Percentiles rank a stretch among this genome's conserved stretches.
Evolutionary conservation across 2,329 filamentous ascomycete species (phyloP).

Genomic region (Knoxdaviesia capensis): DNA sequence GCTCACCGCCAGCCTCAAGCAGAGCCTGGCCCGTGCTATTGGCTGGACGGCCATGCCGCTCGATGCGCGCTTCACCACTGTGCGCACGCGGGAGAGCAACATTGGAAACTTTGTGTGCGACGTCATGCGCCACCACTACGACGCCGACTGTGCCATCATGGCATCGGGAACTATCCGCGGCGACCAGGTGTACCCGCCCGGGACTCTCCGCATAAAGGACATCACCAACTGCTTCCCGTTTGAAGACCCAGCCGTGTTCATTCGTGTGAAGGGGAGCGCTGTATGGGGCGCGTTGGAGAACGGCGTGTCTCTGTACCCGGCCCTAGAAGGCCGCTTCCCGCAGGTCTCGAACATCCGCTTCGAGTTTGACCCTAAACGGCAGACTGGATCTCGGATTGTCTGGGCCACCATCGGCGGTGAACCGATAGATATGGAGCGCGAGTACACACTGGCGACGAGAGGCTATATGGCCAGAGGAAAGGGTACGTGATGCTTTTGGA

Average conservation of each 20-base stretch:
- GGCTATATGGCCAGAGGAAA: constrained; percentile 83
- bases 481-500: constrained; percentile 12
- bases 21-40: constrained; percentile 62
- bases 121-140: constrained; percentile 69
- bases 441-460: constrained; percentile 58
- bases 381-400: constrained; percentile 40
- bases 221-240: constrained; percentile 85
- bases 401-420: constrained; percentile 39
- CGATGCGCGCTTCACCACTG: constrained; percentile 71
- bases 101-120: constrained; percentile 83
- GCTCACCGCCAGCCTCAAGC: constrained; percentile 51
- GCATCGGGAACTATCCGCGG: constrained; percentile 71
- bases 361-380: constrained; percentile 44
- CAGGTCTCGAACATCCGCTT: constrained; percentile 74
- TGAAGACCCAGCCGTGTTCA: constrained; percentile 69
- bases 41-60: constrained; percentile 68
- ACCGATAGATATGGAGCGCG: constrained; percentile 38
- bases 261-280: constrained; percentile 50
- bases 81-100: constrained; percentile 60
- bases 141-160: constrained; percentile 67
- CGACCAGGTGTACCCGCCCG: constrained; percentile 74
- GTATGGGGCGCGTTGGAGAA: constrained; percentile 73
- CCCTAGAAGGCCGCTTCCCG: constrained; percentile 60
- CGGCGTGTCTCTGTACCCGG: constrained; percentile 59
- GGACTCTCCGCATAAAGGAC: constrained; percentile 57